Evolutionary conservation across 306 rosid species (phyloP).

Genomic region (Trifolium subterraneum): DNA sequence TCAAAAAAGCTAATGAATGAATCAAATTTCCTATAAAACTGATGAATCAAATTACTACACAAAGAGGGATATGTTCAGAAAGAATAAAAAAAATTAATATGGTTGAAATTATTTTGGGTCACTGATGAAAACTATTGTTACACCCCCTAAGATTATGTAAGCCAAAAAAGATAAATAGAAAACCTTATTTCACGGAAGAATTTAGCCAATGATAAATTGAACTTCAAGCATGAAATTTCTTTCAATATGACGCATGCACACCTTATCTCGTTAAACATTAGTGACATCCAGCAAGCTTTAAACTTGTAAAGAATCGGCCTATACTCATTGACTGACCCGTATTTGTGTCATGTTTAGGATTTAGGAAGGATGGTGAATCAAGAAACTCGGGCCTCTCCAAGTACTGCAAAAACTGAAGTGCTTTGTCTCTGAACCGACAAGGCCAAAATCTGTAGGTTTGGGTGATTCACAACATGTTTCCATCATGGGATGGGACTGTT

Average conservation of each 20-base stretch:
- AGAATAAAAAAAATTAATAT: conserved; percentile 5
- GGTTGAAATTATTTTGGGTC: conserved; percentile 9
- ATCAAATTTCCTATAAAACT: background rate
- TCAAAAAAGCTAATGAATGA: background rate
- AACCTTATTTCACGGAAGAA: conserved; percentile 19
- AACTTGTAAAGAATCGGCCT: background rate
- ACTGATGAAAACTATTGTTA: background rate
- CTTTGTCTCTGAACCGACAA: conserved; percentile 36
- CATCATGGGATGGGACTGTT: background rate
- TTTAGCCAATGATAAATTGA: conserved; percentile 10
- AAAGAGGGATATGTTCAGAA: background rate
- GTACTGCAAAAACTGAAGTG: conserved; percentile 18
- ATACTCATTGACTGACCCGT: conserved; percentile 1
- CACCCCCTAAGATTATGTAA: background rate
- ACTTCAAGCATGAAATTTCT: conserved; percentile 20
- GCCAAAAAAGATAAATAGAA: conserved; percentile 21
- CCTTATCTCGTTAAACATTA: conserved; percentile 4
- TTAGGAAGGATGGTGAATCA: conserved; percentile 8
- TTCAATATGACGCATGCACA: background rate
- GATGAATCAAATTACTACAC: no score
- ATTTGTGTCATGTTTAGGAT: conserved; percentile 5
- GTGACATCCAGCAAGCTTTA: conserved; percentile 14
- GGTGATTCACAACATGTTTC: conserved; percentile 25
- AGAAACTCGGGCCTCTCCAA: conserved; percentile 7
- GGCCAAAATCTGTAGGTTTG: conserved; percentile 21